Evolutionary conservation across 2,329 filamentous ascomycete genomes (phyloP).

Genomic region (Berkeleyomyces basicola): DNA sequence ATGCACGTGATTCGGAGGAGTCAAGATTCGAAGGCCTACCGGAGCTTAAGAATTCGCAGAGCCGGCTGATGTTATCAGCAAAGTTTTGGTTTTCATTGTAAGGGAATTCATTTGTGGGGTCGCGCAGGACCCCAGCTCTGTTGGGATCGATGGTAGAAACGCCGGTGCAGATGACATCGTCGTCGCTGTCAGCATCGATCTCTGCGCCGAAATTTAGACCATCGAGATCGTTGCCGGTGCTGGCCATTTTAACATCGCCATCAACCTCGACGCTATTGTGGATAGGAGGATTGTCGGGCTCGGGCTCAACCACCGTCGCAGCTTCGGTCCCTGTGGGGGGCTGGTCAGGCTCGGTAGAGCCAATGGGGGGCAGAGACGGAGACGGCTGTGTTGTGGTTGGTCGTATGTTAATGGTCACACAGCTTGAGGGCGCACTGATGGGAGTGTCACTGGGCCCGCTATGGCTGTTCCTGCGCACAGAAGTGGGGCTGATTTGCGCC

Average conservation of each 20-base stretch:
- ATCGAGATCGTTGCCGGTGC: slow-evolving; percentile 16
- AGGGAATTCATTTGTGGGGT: slow-evolving; percentile 32
- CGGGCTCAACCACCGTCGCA: background rate
- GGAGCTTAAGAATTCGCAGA: slow-evolving; percentile 23
- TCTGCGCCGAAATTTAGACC: slow-evolving; percentile 19
- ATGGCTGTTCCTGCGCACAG: background rate
- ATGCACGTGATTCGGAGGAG: background rate
- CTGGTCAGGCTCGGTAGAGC: background rate
- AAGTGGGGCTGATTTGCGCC: background rate
- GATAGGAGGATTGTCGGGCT: background rate
- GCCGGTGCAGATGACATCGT: background rate
- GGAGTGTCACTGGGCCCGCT: background rate
- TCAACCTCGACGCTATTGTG: background rate
- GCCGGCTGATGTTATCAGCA: slow-evolving; percentile 21
- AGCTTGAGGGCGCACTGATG: background rate
- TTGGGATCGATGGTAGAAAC: slow-evolving; percentile 15
- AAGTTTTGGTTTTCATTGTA: slow-evolving; percentile 23
- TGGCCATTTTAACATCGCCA: slow-evolving; percentile 18
- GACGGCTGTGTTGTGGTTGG: background rate
- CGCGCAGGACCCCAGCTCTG: slow-evolving; percentile 17
- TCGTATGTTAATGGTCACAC: slow-evolving; percentile 4
- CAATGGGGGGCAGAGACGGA: background rate
- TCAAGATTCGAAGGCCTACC: slow-evolving; percentile 20
- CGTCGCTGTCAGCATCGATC: background rate
- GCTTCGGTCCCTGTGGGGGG: background rate